Evolutionary conservation across 306 rosid genomes (phyloP).

Genomic region (Begonia peltatifolia): DNA sequence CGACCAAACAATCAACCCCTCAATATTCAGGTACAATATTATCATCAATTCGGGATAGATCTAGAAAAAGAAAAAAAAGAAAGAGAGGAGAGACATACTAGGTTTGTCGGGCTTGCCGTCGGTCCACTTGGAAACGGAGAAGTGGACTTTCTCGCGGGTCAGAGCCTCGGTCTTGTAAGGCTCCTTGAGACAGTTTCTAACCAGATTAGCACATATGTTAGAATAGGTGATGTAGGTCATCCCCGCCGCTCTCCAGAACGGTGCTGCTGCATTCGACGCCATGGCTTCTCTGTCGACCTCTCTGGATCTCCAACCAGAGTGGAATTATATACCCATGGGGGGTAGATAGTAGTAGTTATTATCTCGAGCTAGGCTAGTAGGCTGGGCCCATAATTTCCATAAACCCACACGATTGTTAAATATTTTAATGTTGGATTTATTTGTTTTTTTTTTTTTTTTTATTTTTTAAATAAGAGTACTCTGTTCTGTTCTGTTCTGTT

Average conservation of each 20-base stretch:
- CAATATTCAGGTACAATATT: too few relatives aligned
- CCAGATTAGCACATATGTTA: conserved; percentile 78
- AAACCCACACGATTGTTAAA: too few relatives aligned
- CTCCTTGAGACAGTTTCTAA: conserved; percentile 80
- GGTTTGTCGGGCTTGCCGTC: conserved; percentile 48
- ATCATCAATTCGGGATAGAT: neutral
- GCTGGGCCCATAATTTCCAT: too few relatives aligned
- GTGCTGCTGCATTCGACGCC: conserved; percentile 66
- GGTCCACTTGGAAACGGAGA: conserved; percentile 49
- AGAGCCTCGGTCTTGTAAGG: conserved; percentile 56
- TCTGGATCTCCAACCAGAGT: too few relatives aligned
- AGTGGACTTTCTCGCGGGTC: conserved; percentile 78
- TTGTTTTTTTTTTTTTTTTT: too few relatives aligned
- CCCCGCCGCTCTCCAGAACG: conserved; percentile 91
- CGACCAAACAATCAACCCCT: too few relatives aligned
- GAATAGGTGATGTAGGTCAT: conserved; percentile 90
- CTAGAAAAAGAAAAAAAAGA: neutral
- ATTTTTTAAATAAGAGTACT: too few relatives aligned
- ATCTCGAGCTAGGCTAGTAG: too few relatives aligned
- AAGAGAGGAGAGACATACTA: conserved; percentile 15
- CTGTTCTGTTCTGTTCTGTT: too few relatives aligned
- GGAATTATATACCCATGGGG: too few relatives aligned
- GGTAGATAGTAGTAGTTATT: too few relatives aligned
- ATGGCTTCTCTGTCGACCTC: conserved; percentile 8
- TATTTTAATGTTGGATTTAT: too few relatives aligned